Evolutionary conservation across 441 rosid species (phyloP).

Genomic region (Theobroma grandiflorum): DNA sequence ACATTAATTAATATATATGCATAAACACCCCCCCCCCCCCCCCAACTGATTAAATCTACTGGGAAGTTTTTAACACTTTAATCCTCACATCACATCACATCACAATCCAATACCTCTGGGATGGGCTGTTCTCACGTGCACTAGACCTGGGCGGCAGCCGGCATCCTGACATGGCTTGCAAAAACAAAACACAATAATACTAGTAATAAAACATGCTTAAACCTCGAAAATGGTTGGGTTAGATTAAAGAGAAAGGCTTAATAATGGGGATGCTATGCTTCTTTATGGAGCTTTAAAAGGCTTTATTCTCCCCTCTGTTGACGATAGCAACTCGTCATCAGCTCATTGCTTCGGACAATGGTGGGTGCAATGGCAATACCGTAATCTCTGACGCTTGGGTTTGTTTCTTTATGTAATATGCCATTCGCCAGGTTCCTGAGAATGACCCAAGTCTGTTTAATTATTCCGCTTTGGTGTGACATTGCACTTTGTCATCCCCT

Average conservation of each 20-base stretch:
- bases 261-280: background rate
- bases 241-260: background rate
- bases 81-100: no score
- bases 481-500: background rate
- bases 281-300: conserved; percentile 11
- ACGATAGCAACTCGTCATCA: conserved; percentile 34
- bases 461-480: conserved; percentile 8
- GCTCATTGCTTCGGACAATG: background rate
- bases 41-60: conserved; percentile 3
- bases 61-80: background rate
- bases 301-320: background rate
- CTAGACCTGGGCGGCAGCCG: background rate
- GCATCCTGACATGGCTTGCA: conserved; percentile 1
- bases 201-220: background rate
- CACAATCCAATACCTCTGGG: no score
- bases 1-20: conserved; percentile 11
- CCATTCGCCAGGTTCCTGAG: background rate
- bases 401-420: background rate
- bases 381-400: conserved; percentile 35
- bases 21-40: background rate
- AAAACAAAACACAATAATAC: background rate
- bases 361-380: conserved; percentile 20
- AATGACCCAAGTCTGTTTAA: conserved; percentile 26
- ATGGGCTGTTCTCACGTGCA: background rate
- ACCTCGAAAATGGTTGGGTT: background rate